A percentile compares a stretch with the other conserved stretches of the same genome.
Conservation (phyloP, 352 stramenopile species). For the Phytophthora sansomeana region DNA sequence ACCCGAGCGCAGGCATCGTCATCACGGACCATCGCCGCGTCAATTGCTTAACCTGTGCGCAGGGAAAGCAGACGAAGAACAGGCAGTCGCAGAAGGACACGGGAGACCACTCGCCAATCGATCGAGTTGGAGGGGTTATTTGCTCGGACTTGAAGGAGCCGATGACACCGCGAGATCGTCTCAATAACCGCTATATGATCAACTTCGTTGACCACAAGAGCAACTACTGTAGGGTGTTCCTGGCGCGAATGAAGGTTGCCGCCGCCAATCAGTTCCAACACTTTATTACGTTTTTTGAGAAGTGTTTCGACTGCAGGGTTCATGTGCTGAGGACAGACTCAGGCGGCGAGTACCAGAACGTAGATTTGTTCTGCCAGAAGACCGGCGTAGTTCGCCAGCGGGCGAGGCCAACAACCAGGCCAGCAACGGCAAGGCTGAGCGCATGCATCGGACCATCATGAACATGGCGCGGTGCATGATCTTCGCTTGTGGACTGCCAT, state of each 20-base stretch:
- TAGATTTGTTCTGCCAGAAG: slow-evolving; percentile 37
- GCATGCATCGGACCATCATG: slow-evolving; percentile 31
- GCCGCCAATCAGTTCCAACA: slow-evolving; percentile 10
- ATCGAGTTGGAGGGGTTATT: slow-evolving; percentile 28
- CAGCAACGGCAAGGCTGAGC: slow-evolving; percentile 43
- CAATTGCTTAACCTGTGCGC: slow-evolving; percentile 21
- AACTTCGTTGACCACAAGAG: slow-evolving; percentile 22
- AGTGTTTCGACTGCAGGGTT: slow-evolving; percentile 3
- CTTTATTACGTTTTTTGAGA: slow-evolving; percentile 19
- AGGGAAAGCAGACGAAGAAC: slow-evolving; percentile 24
- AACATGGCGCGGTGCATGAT: too few species aligned
- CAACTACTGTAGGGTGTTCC: slow-evolving; percentile 27
- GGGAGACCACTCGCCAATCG: slow-evolving; percentile 13
- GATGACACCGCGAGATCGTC: slow-evolving; percentile 10
- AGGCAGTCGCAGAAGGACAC: slow-evolving; percentile 8
- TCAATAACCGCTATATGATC: slow-evolving; percentile 24
- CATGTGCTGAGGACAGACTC: slow-evolving; percentile 22
- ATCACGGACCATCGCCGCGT: slow-evolving; percentile 9
- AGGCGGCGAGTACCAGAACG: slow-evolving; percentile 33
- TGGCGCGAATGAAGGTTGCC: slow-evolving; percentile 15
- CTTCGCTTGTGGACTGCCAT: too few species aligned
- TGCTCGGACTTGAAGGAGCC: slow-evolving; percentile 10
- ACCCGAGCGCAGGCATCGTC: slow-evolving; percentile 12
- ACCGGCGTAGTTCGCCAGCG: slow-evolving; percentile 28
- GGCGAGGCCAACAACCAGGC: slow-evolving; percentile 36